Evolutionary conservation across 1,284 basidiomycete genomes (phyloP).

Genomic region (Boletus sp.): DNA sequence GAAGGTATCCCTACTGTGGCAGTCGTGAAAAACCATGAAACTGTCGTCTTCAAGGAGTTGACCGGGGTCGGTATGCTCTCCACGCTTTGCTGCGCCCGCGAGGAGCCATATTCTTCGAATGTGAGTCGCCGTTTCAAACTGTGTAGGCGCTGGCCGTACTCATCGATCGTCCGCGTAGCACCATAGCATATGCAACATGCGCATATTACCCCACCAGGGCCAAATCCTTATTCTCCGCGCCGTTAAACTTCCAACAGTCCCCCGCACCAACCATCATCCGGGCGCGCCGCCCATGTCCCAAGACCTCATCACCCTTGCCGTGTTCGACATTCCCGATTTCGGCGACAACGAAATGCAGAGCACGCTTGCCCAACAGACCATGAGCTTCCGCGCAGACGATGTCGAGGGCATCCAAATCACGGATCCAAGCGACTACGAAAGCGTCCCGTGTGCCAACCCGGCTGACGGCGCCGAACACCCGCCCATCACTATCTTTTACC

Average conservation of each 20-base stretch:
- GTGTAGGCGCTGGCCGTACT: constrained; percentile 1
- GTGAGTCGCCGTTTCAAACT: constrained; percentile 9
- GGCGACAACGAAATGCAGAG: constrained; percentile 25
- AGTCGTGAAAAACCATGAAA: constrained; percentile 41
- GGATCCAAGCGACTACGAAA: constrained; percentile 42
- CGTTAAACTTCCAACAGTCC: constrained; percentile 25
- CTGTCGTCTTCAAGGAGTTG: constrained; percentile 47
- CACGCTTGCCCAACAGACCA: constrained; percentile 18
- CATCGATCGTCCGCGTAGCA: constrained; percentile 26
- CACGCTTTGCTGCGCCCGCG: constrained; percentile 31
- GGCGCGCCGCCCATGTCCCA: constrained; percentile 34
- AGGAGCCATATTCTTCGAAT: constrained; percentile 15
- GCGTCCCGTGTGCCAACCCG: constrained; percentile 31
- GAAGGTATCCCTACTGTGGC: constrained; percentile 43
- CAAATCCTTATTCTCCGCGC: constrained; percentile 55
- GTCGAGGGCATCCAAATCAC: constrained; percentile 48
- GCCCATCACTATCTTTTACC: constrained; percentile 49
- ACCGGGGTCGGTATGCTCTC: constrained; percentile 26
- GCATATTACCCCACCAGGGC: constrained; percentile 52
- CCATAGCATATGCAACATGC: constrained; percentile 48
- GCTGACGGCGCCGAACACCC: constrained; percentile 37
- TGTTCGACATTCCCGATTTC: constrained; percentile 32
- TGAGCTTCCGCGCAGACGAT: constrained; percentile 28
- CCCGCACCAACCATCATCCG: constrained; percentile 19
- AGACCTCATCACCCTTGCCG: constrained; percentile 28